phyloP scores from a whole-genome alignment of 352 stramenopile genomes.

The Phytophthora fragariae region DNA sequence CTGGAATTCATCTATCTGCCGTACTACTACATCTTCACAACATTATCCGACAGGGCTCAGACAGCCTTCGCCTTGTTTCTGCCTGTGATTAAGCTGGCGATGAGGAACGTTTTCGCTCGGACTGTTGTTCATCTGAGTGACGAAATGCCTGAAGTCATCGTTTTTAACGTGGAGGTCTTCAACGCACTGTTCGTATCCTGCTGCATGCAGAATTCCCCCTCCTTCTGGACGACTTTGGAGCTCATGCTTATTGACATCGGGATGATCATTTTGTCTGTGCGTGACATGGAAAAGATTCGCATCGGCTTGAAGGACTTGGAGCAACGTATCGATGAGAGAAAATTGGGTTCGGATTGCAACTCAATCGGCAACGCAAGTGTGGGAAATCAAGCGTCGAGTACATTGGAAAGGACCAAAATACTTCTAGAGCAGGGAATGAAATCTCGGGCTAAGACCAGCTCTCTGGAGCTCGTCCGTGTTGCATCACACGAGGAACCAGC shows the following conservation, averaged over 20 bases:
- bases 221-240: conserved; percentile 12
- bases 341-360: not conserved
- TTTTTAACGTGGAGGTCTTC: conserved; percentile 12
- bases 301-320: conserved; percentile 2
- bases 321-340: not conserved
- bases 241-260: conserved; percentile 9
- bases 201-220: conserved; percentile 22
- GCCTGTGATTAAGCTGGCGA: conserved; percentile 4
- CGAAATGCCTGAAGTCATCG: conserved; percentile 2
- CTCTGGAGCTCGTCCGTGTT: not conserved
- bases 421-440: not conserved
- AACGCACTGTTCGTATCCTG: conserved; percentile 5
- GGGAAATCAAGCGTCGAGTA: not conserved
- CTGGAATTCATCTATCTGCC: conserved; percentile 4
- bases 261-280: not conserved
- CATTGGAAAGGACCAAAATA: not conserved
- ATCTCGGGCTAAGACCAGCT: not conserved
- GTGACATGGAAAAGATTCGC: not conserved
- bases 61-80: not conserved
- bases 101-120: conserved; percentile 4
- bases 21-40: conserved; percentile 9
- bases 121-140: conserved; percentile 12
- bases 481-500: not conserved
- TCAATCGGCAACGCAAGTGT: not conserved
- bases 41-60: not conserved